phyloP scores from a whole-genome alignment of 78 protist genomes.

The Dictyostelium brefeldianum region DNA sequence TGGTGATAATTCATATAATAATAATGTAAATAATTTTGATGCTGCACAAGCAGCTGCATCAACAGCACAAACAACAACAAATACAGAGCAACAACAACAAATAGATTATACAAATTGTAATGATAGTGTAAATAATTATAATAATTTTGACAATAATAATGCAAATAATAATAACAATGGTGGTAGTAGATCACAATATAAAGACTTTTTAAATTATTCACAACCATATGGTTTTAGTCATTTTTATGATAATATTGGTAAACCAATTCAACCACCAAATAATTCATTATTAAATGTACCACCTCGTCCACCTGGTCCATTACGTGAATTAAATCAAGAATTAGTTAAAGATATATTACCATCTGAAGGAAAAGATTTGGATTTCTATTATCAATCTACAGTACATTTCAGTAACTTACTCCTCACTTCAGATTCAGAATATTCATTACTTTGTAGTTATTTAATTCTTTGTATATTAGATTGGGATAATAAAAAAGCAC shows the following conservation, averaged over 20 bases:
- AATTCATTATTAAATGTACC: conserved; percentile 44
- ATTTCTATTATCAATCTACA: conserved; percentile 52
- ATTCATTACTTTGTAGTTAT: conserved; percentile 29
- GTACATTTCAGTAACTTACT: conserved; percentile 50
- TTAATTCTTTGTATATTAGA: conserved; percentile 42
- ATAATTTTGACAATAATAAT: neutral
- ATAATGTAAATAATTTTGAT: conserved; percentile 31
- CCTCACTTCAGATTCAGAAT: neutral
- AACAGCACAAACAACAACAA: no score
- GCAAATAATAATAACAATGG: neutral
- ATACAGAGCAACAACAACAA: neutral
- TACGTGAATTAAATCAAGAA: conserved; percentile 38
- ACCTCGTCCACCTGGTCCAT: conserved; percentile 71
- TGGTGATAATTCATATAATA: neutral
- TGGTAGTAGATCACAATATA: conserved; percentile 20
- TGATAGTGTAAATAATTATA: neutral
- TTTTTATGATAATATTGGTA: conserved; percentile 44
- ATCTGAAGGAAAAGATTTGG: conserved; percentile 59
- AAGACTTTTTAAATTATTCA: conserved; percentile 47
- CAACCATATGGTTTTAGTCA: conserved; percentile 31
- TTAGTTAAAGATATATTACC: conserved; percentile 44
- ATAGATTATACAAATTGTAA: neutral
- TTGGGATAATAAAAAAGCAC: conserved; percentile 78
- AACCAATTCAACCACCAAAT: conserved; percentile 33
- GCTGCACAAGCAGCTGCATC: neutral